phyloP scores from a whole-genome alignment of 2,329 filamentous ascomycete species.

The Coccinonectria pachysandricola region DNA sequence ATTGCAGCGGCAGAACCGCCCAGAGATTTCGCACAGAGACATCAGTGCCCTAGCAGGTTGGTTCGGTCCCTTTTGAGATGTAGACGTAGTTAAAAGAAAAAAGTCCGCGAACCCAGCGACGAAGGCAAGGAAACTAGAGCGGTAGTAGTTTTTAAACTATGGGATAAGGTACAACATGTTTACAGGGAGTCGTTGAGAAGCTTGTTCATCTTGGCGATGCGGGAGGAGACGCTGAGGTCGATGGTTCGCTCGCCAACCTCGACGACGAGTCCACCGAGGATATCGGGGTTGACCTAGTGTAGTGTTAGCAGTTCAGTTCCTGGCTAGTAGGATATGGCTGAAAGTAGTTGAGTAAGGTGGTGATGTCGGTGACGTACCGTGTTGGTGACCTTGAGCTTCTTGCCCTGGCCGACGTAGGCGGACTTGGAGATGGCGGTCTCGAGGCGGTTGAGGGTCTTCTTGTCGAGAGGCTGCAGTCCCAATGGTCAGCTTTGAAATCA shows the following conservation, averaged over 20 bases:
- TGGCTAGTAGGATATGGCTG: not conserved
- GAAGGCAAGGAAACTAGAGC: slow-evolving; percentile 19
- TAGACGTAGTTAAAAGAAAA: slow-evolving; percentile 12
- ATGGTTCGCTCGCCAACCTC: slow-evolving; percentile 97
- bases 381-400: slow-evolving; percentile 97
- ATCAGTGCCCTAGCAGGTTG: no score
- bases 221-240: slow-evolving; percentile 88
- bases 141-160: slow-evolving; percentile 15
- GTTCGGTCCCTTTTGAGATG: no score
- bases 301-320: slow-evolving; percentile 5
- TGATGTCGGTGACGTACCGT: slow-evolving; percentile 44
- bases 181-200: slow-evolving; percentile 93
- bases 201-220: slow-evolving; percentile 99
- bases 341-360: not conserved
- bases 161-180: slow-evolving; percentile 36
- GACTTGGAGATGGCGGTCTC: slow-evolving; percentile 87
- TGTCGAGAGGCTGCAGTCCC: slow-evolving; percentile 62
- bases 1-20: slow-evolving; percentile 9
- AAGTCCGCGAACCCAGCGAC: slow-evolving; percentile 6
- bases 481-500: slow-evolving; percentile 12
- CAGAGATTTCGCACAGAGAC: slow-evolving; percentile 2
- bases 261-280: slow-evolving; percentile 86
- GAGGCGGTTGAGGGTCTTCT: slow-evolving; percentile 73
- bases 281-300: slow-evolving; percentile 77
- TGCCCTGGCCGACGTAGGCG: slow-evolving; percentile 74